These are phyloP conservation scores for Zygosaccharomyces siamensis DNA, from an alignment of 805 yeast species.

Conservation along the genomic window DNA sequence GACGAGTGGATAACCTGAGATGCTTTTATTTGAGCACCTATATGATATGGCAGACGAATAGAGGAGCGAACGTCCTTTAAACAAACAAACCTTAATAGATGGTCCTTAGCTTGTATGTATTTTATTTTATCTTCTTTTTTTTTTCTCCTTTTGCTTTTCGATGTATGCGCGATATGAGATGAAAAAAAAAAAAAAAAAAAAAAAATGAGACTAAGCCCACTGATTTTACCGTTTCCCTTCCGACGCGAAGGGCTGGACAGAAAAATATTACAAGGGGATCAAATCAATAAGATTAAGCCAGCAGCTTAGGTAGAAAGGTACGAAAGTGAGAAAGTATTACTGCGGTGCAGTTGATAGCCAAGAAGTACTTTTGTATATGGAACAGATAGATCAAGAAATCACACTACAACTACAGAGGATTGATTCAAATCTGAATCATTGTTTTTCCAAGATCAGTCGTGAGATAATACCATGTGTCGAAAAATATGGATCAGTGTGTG, in stretches of 20 bases:
- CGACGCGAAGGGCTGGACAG: background rate
- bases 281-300: background rate
- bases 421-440: constrained; percentile 63
- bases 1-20: background rate
- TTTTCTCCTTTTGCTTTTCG: constrained; percentile 6
- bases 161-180: constrained; percentile 6
- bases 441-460: constrained; percentile 64
- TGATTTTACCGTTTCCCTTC: constrained; percentile 2
- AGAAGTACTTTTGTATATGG: constrained; percentile 35
- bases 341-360: constrained; percentile 31
- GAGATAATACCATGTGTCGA: constrained; percentile 63
- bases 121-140: background rate
- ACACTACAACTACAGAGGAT: constrained; percentile 73
- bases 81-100: background rate
- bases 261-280: background rate
- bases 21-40: background rate
- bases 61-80: background rate
- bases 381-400: constrained; percentile 72
- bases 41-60: background rate
- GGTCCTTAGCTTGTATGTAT: background rate
- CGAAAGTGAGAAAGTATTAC: no score
- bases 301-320: background rate
- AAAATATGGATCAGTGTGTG: constrained; percentile 53
- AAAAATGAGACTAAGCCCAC: constrained; percentile 6
- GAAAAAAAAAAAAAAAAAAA: background rate